Evolutionary conservation across 192 early-diverging fungal species (phyloP).

Genomic region (Diversispora eburnea): DNA sequence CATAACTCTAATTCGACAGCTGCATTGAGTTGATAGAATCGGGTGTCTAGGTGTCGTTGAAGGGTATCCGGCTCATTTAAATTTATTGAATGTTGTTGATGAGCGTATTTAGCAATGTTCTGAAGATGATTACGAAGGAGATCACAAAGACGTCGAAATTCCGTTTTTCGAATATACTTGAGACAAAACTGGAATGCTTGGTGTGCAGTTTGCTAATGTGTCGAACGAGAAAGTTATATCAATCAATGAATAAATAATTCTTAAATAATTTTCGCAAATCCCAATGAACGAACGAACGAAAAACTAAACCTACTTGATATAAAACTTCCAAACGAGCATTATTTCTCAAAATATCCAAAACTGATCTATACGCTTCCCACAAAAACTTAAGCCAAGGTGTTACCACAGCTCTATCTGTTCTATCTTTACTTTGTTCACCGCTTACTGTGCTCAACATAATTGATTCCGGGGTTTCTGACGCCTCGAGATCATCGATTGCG

Average conservation of each 20-base stretch:
- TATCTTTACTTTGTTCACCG: slow-evolving; percentile 90
- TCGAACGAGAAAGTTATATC: neutral
- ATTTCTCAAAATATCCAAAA: slow-evolving; percentile 95
- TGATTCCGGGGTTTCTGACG: slow-evolving; percentile 93
- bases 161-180: slow-evolving; percentile 92
- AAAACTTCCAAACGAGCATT: slow-evolving; percentile 90
- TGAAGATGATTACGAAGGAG: slow-evolving; percentile 91
- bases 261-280: too few relatives aligned
- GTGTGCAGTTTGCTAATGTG: slow-evolving; percentile 56
- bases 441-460: slow-evolving; percentile 94
- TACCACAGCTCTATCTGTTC: slow-evolving; percentile 95
- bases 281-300: neutral
- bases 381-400: slow-evolving; percentile 99
- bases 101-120: slow-evolving; percentile 85
- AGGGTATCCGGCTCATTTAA: slow-evolving; percentile 94
- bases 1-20: slow-evolving; percentile 97
- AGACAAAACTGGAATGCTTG: slow-evolving; percentile 97
- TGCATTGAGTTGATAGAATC: slow-evolving; percentile 93
- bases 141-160: slow-evolving; percentile 98
- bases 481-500: slow-evolving; percentile 91
- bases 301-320: slow-evolving; percentile 64
- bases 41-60: slow-evolving; percentile 93
- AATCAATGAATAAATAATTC: neutral
- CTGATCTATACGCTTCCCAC: slow-evolving; percentile 99
- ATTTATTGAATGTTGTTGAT: slow-evolving; percentile 92